Conservation (phyloP, 805 yeast species). For the Yueomyces sp. region DNA sequence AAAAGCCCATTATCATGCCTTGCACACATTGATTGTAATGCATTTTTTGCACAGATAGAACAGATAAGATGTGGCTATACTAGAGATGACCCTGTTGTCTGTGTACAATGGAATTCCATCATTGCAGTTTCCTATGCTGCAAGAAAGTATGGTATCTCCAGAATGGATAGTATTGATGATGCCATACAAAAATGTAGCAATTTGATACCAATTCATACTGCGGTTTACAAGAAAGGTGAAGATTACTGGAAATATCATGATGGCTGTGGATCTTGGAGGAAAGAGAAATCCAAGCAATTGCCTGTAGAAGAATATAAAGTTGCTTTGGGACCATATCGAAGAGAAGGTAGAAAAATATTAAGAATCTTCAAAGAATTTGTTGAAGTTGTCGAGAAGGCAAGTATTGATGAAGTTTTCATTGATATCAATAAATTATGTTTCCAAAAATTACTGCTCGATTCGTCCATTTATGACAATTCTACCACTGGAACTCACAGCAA, state of each 20-base stretch:
- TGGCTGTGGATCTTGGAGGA: constrained; percentile 22
- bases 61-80: constrained; percentile 57
- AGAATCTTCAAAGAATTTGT: constrained; percentile 48
- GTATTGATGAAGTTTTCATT: constrained; percentile 86
- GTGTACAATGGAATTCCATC: constrained; percentile 83
- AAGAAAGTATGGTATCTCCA: constrained; percentile 60
- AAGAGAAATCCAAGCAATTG: constrained; percentile 32
- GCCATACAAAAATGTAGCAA: constrained; percentile 57
- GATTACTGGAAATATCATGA: constrained; percentile 64
- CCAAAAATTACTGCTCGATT: constrained; percentile 23
- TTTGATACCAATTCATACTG: constrained; percentile 76
- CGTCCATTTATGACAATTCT: background rate
- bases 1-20: constrained; percentile 62
- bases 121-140: constrained; percentile 93
- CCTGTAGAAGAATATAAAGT: constrained; percentile 70
- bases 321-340: constrained; percentile 77
- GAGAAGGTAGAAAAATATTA: constrained; percentile 74
- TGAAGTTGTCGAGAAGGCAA: constrained; percentile 75
- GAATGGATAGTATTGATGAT: constrained; percentile 59
- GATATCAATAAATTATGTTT: constrained; percentile 65
- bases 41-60: constrained; percentile 92
- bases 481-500: background rate
- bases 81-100: constrained; percentile 71
- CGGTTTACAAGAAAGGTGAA: constrained; percentile 83
- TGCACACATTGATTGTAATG: constrained; percentile 83